Evolutionary conservation across 192 early-diverging fungal genomes (phyloP).

Genomic region (Coemansia umbellata): DNA sequence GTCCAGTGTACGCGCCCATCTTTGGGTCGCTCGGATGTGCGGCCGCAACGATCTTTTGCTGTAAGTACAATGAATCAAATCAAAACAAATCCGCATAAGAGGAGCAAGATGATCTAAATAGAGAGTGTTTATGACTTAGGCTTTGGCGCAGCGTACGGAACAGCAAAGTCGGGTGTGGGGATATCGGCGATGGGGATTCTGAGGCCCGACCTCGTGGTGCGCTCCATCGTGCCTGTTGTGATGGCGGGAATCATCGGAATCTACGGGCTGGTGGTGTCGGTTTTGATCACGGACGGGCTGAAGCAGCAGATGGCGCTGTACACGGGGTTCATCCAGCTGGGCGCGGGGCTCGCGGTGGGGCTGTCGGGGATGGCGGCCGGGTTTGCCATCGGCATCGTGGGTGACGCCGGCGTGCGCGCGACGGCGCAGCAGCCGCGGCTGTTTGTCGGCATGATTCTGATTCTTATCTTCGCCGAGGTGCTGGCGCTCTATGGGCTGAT

Average conservation of each 20-base stretch:
- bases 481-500: slow-evolving; percentile 84
- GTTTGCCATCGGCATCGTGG: slow-evolving; percentile 88
- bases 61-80: slow-evolving; percentile 52
- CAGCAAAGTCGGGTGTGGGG: slow-evolving; percentile 87
- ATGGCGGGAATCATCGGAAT: slow-evolving; percentile 99
- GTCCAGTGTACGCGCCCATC: slow-evolving; percentile 93
- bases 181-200: slow-evolving; percentile 83
- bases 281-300: slow-evolving; percentile 78
- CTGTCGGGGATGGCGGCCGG: slow-evolving; percentile 83
- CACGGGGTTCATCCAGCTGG: slow-evolving; percentile 77
- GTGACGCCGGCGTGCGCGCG: slow-evolving; percentile 82
- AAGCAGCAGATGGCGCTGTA: slow-evolving; percentile 68
- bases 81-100: background rate
- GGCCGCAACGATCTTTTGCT: slow-evolving; percentile 86
- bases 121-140: slow-evolving; percentile 51
- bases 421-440: slow-evolving; percentile 75
- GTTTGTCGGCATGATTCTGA: slow-evolving; percentile 83
- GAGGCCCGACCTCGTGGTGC: slow-evolving; percentile 85
- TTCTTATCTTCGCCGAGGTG: slow-evolving; percentile 88
- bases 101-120: background rate
- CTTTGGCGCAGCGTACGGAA: slow-evolving; percentile 90
- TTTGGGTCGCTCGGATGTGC: slow-evolving; percentile 93
- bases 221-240: slow-evolving; percentile 87
- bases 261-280: slow-evolving; percentile 96
- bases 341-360: slow-evolving; percentile 76